Conservation (phyloP, 805 yeast species). For the Candida tibetensis region DNA sequence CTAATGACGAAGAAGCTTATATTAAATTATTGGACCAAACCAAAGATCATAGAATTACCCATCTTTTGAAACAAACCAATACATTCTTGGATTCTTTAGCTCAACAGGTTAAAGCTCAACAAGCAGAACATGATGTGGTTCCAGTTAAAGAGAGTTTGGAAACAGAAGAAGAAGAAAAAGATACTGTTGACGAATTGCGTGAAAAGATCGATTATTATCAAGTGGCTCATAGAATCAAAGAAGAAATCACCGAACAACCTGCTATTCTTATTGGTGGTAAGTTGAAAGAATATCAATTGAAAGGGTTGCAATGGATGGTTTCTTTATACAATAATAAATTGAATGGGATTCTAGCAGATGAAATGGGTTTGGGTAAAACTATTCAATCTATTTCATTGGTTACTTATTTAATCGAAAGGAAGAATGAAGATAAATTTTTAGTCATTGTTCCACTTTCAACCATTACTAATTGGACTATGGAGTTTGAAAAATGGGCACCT, state of each 20-base stretch:
- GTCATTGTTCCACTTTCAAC: conserved; percentile 84
- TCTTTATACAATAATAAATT: conserved; percentile 58
- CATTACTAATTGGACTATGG: conserved; percentile 80
- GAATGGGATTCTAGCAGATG: conserved; percentile 65
- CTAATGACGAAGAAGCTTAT: conserved; percentile 87
- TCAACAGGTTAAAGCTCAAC: conserved; percentile 76
- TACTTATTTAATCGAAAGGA: conserved; percentile 65
- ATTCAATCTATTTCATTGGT: conserved; percentile 77
- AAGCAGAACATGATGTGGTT: conserved; percentile 43
- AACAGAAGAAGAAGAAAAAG: conserved; percentile 32
- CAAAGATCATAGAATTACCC: conserved; percentile 83
- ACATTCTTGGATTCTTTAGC: conserved; percentile 74
- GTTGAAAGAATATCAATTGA: conserved; percentile 71
- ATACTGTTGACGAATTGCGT: conserved; percentile 49
- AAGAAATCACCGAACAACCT: conserved; percentile 66
- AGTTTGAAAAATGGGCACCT: conserved; percentile 91
- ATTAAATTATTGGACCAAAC: conserved; percentile 80
- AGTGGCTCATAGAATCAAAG: conserved; percentile 75
- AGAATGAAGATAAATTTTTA: conserved; percentile 67
- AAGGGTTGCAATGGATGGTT: conserved; percentile 68
- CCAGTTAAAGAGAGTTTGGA: conserved; percentile 33
- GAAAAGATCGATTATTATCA: conserved; percentile 77
- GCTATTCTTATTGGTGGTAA: conserved; percentile 70
- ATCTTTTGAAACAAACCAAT: conserved; percentile 76
- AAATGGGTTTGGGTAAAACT: conserved; percentile 68